These are phyloP conservation scores for Heterobasidion irregulare DNA, from an alignment of 1,284 basidiomycete species.

Conservation along the genomic window DNA sequence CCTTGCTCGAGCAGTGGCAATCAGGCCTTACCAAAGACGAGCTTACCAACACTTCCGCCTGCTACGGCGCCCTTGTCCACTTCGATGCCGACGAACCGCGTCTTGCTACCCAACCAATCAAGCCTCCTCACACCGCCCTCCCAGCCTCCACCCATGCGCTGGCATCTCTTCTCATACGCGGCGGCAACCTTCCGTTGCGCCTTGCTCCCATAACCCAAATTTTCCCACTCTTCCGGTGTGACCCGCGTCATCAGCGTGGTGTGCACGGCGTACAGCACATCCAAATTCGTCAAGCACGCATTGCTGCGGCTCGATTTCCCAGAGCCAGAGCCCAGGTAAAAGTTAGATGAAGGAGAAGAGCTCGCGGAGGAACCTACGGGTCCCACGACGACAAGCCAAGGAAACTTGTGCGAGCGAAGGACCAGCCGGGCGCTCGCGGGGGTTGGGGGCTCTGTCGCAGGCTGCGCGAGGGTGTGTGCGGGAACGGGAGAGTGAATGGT, in stretches of 20 bases:
- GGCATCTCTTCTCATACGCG: conserved; percentile 57
- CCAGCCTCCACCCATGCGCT: conserved; percentile 55
- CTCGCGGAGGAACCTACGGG: conserved; percentile 17
- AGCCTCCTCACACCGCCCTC: conserved; percentile 56
- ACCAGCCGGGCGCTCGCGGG: conserved; percentile 39
- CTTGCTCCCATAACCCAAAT: conserved; percentile 43
- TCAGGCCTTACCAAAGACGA: conserved; percentile 38
- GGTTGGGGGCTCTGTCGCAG: conserved; percentile 53
- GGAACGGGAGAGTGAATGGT: conserved; percentile 46
- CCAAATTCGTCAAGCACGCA: conserved; percentile 46
- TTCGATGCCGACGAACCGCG: conserved; percentile 52
- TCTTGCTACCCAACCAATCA: conserved; percentile 60
- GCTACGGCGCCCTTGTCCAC: conserved; percentile 38
- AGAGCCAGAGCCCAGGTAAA: conserved; percentile 20
- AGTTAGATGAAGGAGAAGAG: background rate
- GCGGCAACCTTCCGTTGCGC: conserved; percentile 45
- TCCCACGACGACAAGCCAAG: conserved; percentile 49
- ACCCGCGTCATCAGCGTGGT: conserved; percentile 46
- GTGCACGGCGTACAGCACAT: conserved; percentile 54
- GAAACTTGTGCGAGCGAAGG: conserved; percentile 49
- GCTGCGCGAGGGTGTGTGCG: conserved; percentile 47
- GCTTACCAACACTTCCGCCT: conserved; percentile 31
- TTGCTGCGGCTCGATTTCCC: conserved; percentile 14
- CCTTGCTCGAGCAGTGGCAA: background rate
- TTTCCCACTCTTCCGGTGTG: conserved; percentile 56